Base-by-base conservation (phyloP, 176 grass and related monocot species). In the Oryza nivara region DNA sequence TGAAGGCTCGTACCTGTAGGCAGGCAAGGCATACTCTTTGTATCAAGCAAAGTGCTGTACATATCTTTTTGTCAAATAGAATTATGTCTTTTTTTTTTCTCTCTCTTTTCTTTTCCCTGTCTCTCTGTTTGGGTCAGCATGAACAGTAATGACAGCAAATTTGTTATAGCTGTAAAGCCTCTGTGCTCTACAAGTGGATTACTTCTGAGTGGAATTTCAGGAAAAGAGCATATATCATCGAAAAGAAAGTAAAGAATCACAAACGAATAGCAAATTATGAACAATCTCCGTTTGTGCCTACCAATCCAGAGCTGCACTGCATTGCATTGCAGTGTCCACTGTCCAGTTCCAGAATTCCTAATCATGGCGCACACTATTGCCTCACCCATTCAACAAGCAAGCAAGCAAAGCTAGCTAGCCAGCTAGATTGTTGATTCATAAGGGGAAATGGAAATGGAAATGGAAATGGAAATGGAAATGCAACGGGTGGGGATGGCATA, bases 1-100 rank as follows among this genome's bases (percentile, higher is more conserved):
- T 26, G 95, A 90, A 75, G 91, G 67, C 91, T 88, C 91, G 17
- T 82, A 93, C 88, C 91, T 95, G 85, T 81, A 78, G 76, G 76
- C 49, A 52, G 49, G 49, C 49, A 35, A 11, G 12, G n/a, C 72
- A 82, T 45, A 9, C 25, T 67, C 72, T 56, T 66, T 77, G 16
- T 67, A 56, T 65, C 32, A 80, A 84, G 14, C 32, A 58, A 73
- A 83, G 34, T 28, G 28, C 4, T 25, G 78, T 22, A 13, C 20
- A 9, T 11, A 68, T 63, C 25, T 73, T 68, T 68, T 61, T 40
- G 10, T 35, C n/a, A 44, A 82, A 22, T 16, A 48, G 2, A 77
- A 48, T 41, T 22, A 30, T 75, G 48, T 32, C 26, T 40, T 15
- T 54, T 16, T 16, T 16, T 41, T 51, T 3, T 32, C 30, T 71